Conservation (phyloP, 2,329 filamentous ascomycete species). For the Passalora sequoiae region DNA sequence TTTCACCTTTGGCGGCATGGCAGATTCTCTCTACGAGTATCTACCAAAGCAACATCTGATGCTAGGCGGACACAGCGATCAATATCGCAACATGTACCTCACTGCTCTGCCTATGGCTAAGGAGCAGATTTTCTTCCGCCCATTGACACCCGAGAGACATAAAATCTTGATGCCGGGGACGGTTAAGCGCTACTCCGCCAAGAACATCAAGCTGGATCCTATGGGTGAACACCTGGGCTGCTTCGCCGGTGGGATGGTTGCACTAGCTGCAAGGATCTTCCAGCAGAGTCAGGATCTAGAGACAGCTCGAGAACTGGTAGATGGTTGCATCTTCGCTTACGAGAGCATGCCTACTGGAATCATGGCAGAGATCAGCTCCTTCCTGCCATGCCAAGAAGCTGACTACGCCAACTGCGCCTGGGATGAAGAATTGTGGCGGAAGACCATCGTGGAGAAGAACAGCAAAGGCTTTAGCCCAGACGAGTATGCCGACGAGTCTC, state of each 20-base stretch:
- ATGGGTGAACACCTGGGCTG: slow-evolving; percentile 49
- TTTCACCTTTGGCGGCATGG: slow-evolving; percentile 35
- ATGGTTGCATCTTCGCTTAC: slow-evolving; percentile 62
- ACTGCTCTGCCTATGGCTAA: slow-evolving; percentile 46
- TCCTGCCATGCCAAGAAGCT: slow-evolving; percentile 44
- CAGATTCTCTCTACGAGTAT: slow-evolving; percentile 35
- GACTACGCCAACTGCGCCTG: slow-evolving; percentile 27
- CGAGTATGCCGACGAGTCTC: slow-evolving; percentile 12
- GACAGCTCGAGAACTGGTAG: slow-evolving; percentile 54
- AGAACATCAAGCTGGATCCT: slow-evolving; percentile 16
- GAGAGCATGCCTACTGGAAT: slow-evolving; percentile 54
- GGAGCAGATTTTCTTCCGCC: slow-evolving; percentile 42
- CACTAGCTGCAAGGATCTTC: slow-evolving; percentile 58
- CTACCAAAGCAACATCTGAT: slow-evolving; percentile 28
- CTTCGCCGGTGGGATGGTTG: slow-evolving; percentile 68
- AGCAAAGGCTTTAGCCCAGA: slow-evolving; percentile 13
- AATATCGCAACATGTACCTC: slow-evolving; percentile 46
- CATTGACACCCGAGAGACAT: slow-evolving; percentile 40
- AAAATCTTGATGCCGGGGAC: slow-evolving; percentile 21
- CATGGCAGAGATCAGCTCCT: slow-evolving; percentile 57
- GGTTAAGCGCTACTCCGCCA: slow-evolving; percentile 13
- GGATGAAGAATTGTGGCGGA: slow-evolving; percentile 42
- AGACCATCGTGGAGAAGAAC: slow-evolving; percentile 35
- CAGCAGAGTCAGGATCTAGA: slow-evolving; percentile 50
- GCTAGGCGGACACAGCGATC: slow-evolving; percentile 27